Conservation (phyloP, 805 yeast species). For the Nakazawaea ishiwadae region DNA sequence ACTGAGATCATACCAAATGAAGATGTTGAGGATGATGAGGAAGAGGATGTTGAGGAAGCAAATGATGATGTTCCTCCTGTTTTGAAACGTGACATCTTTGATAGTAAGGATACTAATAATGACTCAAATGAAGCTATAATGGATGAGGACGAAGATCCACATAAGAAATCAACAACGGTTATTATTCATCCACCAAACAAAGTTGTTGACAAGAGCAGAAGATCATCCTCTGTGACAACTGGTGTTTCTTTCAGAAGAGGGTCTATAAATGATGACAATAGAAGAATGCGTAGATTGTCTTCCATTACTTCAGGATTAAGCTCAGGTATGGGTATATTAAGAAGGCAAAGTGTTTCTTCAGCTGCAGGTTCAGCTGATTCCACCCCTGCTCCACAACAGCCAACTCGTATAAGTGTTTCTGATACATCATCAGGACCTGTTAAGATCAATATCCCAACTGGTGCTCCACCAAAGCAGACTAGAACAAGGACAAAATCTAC, state of each 20-base stretch:
- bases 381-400: background rate
- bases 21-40: constrained; percentile 2
- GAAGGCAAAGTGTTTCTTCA: constrained; percentile 12
- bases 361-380: constrained; percentile 6
- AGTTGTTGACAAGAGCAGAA: background rate
- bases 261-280: constrained; percentile 10
- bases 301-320: constrained; percentile 15
- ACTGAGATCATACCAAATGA: background rate
- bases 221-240: background rate
- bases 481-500: constrained; percentile 3
- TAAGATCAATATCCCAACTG: constrained; percentile 12
- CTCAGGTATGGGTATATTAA: constrained; percentile 11
- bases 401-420: constrained; percentile 13
- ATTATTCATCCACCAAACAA: constrained; percentile 4
- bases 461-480: background rate
- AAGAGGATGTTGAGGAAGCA: constrained; percentile 10
- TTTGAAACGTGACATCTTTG: constrained; percentile 7
- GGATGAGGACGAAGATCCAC: constrained; percentile 8
- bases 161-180: constrained; percentile 7
- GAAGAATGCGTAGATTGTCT: constrained; percentile 15
- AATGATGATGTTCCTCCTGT: background rate
- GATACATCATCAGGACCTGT: constrained; percentile 7
- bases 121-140: background rate
- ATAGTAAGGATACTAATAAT: background rate
- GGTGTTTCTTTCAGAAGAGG: background rate